Evolutionary conservation across 2,329 filamentous ascomycete genomes (phyloP).

Genomic region (Pseudopithomyces chartarum): DNA sequence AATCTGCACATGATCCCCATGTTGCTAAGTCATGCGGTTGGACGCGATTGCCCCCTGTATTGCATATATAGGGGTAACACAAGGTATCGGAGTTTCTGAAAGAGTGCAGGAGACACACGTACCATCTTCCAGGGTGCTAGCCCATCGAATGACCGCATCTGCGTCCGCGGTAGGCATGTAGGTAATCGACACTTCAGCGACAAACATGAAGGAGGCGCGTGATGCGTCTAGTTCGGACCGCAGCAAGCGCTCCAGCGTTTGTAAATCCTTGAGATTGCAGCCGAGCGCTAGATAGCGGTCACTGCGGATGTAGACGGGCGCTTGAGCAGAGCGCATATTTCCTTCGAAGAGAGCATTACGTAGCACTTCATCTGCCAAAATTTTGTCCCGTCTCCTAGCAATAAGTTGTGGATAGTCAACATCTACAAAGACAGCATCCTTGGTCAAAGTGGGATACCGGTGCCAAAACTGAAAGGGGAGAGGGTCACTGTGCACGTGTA

Average conservation of each 20-base stretch:
- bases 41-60: too few relatives aligned
- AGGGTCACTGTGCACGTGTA: constrained; percentile 68
- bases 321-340: constrained; percentile 31
- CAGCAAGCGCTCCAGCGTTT: constrained; percentile 64
- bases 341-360: constrained; percentile 41
- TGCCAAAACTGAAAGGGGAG: constrained; percentile 82
- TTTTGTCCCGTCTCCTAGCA: constrained; percentile 70
- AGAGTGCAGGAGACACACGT: constrained; percentile 28
- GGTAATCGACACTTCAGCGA: constrained; percentile 88
- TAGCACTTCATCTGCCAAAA: constrained; percentile 60
- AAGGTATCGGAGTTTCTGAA: too few relatives aligned
- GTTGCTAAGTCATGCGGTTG: too few relatives aligned
- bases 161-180: constrained; percentile 81
- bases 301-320: constrained; percentile 52
- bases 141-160: constrained; percentile 78
- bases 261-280: constrained; percentile 76
- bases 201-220: constrained; percentile 71
- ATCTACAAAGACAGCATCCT: constrained; percentile 73
- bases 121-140: constrained; percentile 72
- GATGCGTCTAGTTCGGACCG: constrained; percentile 62
- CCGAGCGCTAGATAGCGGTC: constrained; percentile 78
- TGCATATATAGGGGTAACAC: too few relatives aligned
- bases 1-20: background rate
- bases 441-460: constrained; percentile 64
- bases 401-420: constrained; percentile 86